Evolutionary conservation across 208 protist species (phyloP), one percentile per base, ranked within the genome.

Genomic region (Leishmania arabica): DNA sequence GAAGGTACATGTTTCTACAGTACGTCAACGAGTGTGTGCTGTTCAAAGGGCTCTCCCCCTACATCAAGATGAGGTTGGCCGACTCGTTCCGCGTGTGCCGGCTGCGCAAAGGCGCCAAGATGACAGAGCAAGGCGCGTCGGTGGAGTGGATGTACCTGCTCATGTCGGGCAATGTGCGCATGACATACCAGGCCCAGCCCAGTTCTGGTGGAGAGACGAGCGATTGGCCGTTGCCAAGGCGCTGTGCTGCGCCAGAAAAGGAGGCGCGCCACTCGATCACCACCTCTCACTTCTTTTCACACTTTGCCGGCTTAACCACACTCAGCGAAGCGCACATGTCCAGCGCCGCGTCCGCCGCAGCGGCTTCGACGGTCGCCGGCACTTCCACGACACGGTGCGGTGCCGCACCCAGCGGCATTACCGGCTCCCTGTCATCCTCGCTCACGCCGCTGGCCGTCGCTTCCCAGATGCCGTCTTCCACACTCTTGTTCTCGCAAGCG

Each of bases 141-240:
- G 89, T 95, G 60, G 88, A 96, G 81, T 96, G 92, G 92, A 85
- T 97, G 77, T 93, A 93, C 85, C 77, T 97, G 17, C 85, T 97
- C 45, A 86, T 97, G 72, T 88, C 87, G 21, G 95, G 95, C 47
- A 87, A 81, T 3, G 88, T 95, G 24, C 80, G 77, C 68, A 81
- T 90, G 81, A 86, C 84, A 42, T 81, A 51, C 37, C 64, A 54
- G 13, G 7, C 66, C 45, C 31, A 71, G 17, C 54, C 53, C 40
- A 5, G 49, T n/a, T 45, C 31, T 45, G 42, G 62, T 58, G 71
- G 54, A 24, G 62, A 70, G 8, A 49, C 40, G 1, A 77, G 75
- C 8, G 21, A 65, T 45, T 13, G 15, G 7, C 54, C 24, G 13
- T 56, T 53, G 0, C 3, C 58, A 64, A 42, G 21, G 54, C 34